Percentiles rank a stretch among this genome's conserved stretches.
Conservation (phyloP, 2,329 filamentous ascomycete species). For the Hirsutella thompsonii region DNA sequence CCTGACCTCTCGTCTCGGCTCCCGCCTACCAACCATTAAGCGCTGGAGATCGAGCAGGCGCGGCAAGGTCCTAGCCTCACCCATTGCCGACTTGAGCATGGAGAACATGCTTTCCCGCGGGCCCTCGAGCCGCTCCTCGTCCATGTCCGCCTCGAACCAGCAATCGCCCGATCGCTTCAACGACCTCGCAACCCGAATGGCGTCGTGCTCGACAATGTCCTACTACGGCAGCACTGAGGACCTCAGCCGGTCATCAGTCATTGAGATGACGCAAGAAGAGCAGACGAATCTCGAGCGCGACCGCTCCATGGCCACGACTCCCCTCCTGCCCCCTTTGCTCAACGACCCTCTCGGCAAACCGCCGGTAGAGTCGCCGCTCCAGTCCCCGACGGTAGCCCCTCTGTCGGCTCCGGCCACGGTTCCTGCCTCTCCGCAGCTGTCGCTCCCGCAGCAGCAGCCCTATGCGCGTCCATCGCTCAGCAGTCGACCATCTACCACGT, state of each 20-base stretch:
- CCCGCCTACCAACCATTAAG: slow-evolving; percentile 40
- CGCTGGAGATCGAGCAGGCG: slow-evolving; percentile 36
- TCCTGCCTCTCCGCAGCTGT: slow-evolving; percentile 3
- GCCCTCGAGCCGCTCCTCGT: slow-evolving; percentile 66
- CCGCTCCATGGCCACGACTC: slow-evolving; percentile 59
- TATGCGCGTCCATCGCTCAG: slow-evolving; percentile 52
- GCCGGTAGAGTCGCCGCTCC: slow-evolving; percentile 64
- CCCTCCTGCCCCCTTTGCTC: slow-evolving; percentile 72
- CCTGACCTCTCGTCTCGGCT: slow-evolving; percentile 52
- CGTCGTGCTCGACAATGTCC: slow-evolving; percentile 50
- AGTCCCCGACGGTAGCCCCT: slow-evolving; percentile 51
- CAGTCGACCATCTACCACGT: slow-evolving; percentile 63
- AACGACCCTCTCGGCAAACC: slow-evolving; percentile 42
- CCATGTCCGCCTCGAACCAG: slow-evolving; percentile 50
- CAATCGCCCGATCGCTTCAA: slow-evolving; percentile 28
- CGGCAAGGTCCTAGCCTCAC: slow-evolving; percentile 34
- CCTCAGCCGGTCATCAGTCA: slow-evolving; percentile 34
- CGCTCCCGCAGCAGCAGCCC: slow-evolving; percentile 31
- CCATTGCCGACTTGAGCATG: slow-evolving; percentile 72
- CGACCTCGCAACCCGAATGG: slow-evolving; percentile 34
- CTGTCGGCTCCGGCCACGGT: slow-evolving; percentile 11
- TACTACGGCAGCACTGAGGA: slow-evolving; percentile 39
- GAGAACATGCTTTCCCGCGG: slow-evolving; percentile 62
- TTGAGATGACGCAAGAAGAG: slow-evolving; percentile 20
- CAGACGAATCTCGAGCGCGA: slow-evolving; percentile 41